phyloP scores from a whole-genome alignment of 2,329 filamentous ascomycete genomes.

The Balansia obtecta region DNA sequence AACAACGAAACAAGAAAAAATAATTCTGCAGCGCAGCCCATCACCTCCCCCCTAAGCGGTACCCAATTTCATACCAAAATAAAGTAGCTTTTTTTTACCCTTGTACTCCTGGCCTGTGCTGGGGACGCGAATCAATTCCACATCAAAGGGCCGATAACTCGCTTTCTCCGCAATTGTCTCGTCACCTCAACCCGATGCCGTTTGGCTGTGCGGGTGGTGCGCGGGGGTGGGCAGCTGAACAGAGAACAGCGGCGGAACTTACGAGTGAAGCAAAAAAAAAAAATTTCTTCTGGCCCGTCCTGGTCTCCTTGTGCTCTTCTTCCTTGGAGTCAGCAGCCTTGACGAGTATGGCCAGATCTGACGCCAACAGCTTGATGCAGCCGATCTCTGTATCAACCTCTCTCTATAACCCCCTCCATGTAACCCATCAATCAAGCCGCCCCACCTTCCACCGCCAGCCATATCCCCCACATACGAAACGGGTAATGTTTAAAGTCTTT shows the following conservation, averaged over 20 bases:
- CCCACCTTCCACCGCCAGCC: conserved; percentile 1
- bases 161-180: not conserved
- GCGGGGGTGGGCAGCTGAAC: not conserved
- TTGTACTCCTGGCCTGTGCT: not conserved
- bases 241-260: not conserved
- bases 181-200: no score
- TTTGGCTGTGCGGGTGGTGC: not conserved
- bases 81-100: no score
- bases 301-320: not conserved
- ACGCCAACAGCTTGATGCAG: conserved; percentile 2
- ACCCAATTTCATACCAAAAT: not conserved
- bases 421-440: not conserved
- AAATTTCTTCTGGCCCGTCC: not conserved
- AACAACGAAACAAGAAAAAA: not conserved
- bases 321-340: no score
- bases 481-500: not conserved
- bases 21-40: not conserved
- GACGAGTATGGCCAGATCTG: not conserved
- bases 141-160: not conserved
- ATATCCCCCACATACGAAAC: not conserved
- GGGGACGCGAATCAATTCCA: not conserved
- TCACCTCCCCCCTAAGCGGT: not conserved
- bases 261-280: not conserved
- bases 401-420: not conserved
- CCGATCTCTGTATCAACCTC: not conserved